Conservation (phyloP, 2,329 filamentous ascomycete species). For the Colletotrichum aenigma region DNA sequence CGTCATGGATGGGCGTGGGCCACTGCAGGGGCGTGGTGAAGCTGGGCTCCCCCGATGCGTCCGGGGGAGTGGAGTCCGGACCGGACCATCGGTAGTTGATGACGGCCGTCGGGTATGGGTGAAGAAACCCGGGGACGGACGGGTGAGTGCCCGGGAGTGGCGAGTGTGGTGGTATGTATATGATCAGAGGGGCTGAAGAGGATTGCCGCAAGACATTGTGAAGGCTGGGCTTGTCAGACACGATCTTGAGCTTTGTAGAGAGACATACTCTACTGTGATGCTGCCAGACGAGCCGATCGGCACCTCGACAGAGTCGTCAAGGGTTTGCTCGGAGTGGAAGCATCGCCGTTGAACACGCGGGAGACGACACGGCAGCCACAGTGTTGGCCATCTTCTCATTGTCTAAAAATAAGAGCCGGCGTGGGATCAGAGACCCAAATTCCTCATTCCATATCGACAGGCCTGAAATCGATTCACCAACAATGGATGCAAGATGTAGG, state of each 20-base stretch:
- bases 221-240: slow-evolving; percentile 42
- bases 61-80: slow-evolving; percentile 4
- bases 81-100: slow-evolving; percentile 65
- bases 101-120: slow-evolving; percentile 50
- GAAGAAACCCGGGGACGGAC: slow-evolving; percentile 45
- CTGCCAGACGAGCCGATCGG: slow-evolving; percentile 53
- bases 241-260: not conserved
- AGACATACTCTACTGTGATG: slow-evolving; percentile 55
- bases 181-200: slow-evolving; percentile 48
- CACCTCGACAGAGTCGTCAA: slow-evolving; percentile 46
- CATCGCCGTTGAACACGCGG: slow-evolving; percentile 5
- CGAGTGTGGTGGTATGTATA: slow-evolving; percentile 60
- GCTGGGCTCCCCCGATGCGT: not conserved
- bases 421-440: not conserved
- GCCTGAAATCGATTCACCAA: not conserved
- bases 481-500: not conserved
- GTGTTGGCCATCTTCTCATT: slow-evolving; percentile 19
- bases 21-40: slow-evolving; percentile 42
- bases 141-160: slow-evolving; percentile 27
- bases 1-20: slow-evolving; percentile 64
- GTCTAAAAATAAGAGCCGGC: not conserved
- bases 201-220: slow-evolving; percentile 47
- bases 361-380: slow-evolving; percentile 6
- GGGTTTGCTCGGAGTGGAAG: slow-evolving; percentile 9
- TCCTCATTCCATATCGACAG: not conserved